phyloP scores from a whole-genome alignment of 306 rosid species.

The Citrullus colocynthis region DNA sequence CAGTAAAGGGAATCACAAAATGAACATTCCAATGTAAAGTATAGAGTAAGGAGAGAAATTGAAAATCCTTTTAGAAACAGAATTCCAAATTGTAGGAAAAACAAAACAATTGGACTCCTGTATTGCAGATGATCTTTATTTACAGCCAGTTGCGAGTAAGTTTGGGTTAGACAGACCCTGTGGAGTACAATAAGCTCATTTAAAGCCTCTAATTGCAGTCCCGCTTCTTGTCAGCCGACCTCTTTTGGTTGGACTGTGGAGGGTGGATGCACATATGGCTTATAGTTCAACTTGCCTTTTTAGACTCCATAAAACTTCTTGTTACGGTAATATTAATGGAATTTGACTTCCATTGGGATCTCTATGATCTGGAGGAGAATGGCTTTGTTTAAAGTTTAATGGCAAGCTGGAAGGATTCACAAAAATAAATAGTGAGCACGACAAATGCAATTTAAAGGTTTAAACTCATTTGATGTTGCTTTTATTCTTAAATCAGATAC shows the following conservation, averaged over 20 bases:
- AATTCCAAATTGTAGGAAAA: not conserved
- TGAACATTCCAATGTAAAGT: not conserved
- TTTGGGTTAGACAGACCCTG: not conserved
- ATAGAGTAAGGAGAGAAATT: not conserved
- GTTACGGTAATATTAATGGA: not conserved
- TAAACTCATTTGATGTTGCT: slow-evolving; percentile 15
- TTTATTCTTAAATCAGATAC: slow-evolving; percentile 52
- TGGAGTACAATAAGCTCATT: not conserved
- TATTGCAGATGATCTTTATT: not conserved
- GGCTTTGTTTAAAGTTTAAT: not conserved
- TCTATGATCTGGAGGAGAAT: not conserved
- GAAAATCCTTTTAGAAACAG: not conserved
- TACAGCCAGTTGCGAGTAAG: not conserved
- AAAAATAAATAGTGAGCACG: not conserved
- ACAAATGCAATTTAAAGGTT: not conserved
- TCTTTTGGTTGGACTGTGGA: not conserved
- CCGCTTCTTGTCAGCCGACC: not conserved
- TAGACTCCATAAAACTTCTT: not conserved
- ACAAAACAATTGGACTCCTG: not conserved
- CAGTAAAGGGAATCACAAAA: not conserved
- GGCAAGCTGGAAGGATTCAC: not conserved
- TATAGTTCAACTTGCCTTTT: not conserved
- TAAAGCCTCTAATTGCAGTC: not conserved
- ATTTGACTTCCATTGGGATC: not conserved
- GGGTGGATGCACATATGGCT: not conserved